A percentile compares a stretch with the other conserved stretches of the same genome.
phyloP scores from a whole-genome alignment of 2,329 filamentous ascomycete genomes.

The Pseudocercospora vitis region DNA sequence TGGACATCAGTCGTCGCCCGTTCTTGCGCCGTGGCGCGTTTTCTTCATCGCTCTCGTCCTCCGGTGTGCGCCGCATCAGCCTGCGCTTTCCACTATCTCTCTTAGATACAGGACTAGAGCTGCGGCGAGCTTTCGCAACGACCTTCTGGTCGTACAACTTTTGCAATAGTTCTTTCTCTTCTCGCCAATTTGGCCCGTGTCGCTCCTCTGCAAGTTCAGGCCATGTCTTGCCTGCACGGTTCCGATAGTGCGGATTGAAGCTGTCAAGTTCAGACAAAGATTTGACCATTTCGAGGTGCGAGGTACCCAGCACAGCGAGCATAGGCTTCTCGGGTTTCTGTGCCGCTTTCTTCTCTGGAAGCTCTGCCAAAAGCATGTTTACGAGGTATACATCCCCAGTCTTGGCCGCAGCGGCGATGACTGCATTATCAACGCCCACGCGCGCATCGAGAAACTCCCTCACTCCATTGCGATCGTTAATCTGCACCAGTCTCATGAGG shows the following conservation, averaged over 20 bases:
- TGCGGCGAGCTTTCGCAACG: conserved; percentile 28
- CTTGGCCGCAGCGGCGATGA: conserved; percentile 85
- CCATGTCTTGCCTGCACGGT: conserved; percentile 76
- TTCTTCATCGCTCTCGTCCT: conserved; percentile 27
- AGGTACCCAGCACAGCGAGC: conserved; percentile 86
- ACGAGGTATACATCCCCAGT: conserved; percentile 88
- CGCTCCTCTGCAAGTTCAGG: conserved; percentile 81
- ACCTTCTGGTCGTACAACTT: conserved; percentile 63
- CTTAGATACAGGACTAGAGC: conserved; percentile 40
- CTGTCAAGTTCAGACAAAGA: conserved; percentile 43
- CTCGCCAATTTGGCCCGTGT: conserved; percentile 83
- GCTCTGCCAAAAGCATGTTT: conserved; percentile 62
- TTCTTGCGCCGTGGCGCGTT: conserved; percentile 35
- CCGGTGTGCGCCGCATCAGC: conserved; percentile 21
- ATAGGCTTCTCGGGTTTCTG: conserved; percentile 85
- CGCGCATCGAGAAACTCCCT: conserved; percentile 49
- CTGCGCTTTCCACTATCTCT: conserved; percentile 34
- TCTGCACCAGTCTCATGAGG: conserved; percentile 49
- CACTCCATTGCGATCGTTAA: conserved; percentile 51
- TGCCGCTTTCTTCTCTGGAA: conserved; percentile 59
- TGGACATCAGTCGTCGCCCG: conserved; percentile 38
- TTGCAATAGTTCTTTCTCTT: conserved; percentile 80
- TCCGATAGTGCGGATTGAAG: conserved; percentile 77
- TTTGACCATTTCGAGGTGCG: conserved; percentile 79
- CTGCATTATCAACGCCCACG: conserved; percentile 66